A percentile compares a stretch with the other conserved stretches of the same genome.
Conservation (phyloP, 441 rosid species). For the Isatis lusitanica region DNA sequence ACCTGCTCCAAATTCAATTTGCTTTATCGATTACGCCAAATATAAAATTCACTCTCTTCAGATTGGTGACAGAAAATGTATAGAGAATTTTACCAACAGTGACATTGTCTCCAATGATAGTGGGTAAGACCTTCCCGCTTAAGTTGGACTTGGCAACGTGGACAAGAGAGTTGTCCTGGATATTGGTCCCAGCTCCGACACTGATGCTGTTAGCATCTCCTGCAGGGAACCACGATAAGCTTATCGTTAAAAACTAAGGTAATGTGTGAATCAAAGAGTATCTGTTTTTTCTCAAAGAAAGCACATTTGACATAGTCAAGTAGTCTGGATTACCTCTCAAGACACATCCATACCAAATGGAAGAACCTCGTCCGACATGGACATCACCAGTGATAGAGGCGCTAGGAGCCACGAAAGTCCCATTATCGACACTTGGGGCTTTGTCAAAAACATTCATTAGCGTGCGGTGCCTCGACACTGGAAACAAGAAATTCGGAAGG, state of each 20-base stretch:
- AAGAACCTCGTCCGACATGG: conserved; percentile 61
- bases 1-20: conserved; percentile 48
- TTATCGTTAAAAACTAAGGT: neutral
- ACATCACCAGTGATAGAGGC: conserved; percentile 70
- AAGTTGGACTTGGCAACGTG: conserved; percentile 74
- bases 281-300: neutral
- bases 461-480: conserved; percentile 75
- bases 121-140: conserved; percentile 69
- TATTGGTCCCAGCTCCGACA: conserved; percentile 70
- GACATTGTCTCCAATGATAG: conserved; percentile 63
- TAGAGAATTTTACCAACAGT: conserved; percentile 47
- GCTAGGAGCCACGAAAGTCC: conserved; percentile 69
- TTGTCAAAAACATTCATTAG: conserved; percentile 68
- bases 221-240: conserved; percentile 18
- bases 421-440: conserved; percentile 57
- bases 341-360: conserved; percentile 80
- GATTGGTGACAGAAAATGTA: conserved; percentile 9
- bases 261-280: conserved; percentile 7
- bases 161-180: conserved; percentile 70
- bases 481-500: neutral
- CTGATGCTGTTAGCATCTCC: conserved; percentile 74
- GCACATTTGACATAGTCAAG: neutral
- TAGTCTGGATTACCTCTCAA: conserved; percentile 47
- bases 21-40: neutral
- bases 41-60: neutral